Base-by-base conservation (phyloP, 352 stramenopile genomes). In the Peronospora belbahrii region DNA sequence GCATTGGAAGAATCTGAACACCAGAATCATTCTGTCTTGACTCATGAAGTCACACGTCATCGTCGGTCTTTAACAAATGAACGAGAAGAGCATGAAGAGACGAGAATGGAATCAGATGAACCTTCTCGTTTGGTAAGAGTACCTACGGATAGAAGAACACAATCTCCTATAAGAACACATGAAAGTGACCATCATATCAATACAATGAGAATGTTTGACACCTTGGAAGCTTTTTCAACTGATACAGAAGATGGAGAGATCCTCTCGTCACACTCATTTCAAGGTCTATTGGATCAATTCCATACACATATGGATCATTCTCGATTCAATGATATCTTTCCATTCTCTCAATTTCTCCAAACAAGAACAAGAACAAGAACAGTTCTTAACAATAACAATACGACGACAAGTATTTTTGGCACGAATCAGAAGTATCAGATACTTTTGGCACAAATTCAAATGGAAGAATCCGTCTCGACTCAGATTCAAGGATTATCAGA, bases 401-500 rank as follows among this genome's bases (percentile, higher is more conserved):
- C n/a, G n/a, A n/a, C n/a, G n/a, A n/a, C n/a, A n/a, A n/a, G n/a
- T n/a, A n/a, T n/a, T n/a, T n/a, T n/a, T n/a, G n/a, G n/a, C n/a
- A n/a, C n/a, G n/a, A n/a, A n/a, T 38, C 51, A 61, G 19, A 59
- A 67, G 0, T 85, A 79, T 54, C 56, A 74, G 22, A 52, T 63
- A 18, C 67, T 76, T 15, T 52, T 83, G 8, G 53, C 70, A 35
- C 56, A 67, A 20, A 56, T 86, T 13, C 54, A 34, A 23, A 36
- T 46, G 1, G 49, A 71, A 13, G 48, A 67, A 7, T 56, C 70
- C 6, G n/a, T 47, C 0, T 59, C 68, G 28, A 56, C 59, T 5
- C 74, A 84, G 53, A 57, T 77, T 60, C 57, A 65, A 14, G 70
- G 59, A 0, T 52, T 89, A 0, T 71, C 70, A 10, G 74, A 86